phyloP scores from a whole-genome alignment of 352 stramenopile species.

The Thraustotheca clavata region DNA sequence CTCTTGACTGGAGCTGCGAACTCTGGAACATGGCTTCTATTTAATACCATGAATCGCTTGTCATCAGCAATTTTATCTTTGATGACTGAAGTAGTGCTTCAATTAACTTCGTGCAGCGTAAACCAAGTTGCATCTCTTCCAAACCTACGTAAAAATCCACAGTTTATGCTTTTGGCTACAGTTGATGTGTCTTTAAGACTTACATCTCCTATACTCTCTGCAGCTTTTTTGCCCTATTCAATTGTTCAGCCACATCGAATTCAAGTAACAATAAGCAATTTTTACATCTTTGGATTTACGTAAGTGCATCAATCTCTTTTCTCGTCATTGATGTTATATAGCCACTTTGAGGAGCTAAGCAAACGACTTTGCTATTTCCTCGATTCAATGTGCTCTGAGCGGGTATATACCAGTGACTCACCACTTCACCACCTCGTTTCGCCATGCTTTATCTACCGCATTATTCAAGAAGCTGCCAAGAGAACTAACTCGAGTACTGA shows the following conservation, averaged over 20 bases:
- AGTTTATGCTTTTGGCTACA: not conserved
- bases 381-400: not conserved
- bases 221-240: constrained; percentile 5
- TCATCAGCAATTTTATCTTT: not conserved
- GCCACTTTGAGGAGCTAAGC: not conserved
- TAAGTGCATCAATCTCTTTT: no score
- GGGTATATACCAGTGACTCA: not conserved
- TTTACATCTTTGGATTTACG: constrained; percentile 6
- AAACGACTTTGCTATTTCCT: not conserved
- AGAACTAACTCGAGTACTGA: no score
- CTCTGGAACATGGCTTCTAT: not conserved
- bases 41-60: not conserved
- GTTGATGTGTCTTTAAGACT: not conserved
- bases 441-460: no score
- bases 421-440: no score
- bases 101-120: not conserved
- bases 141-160: not conserved
- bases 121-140: not conserved
- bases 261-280: not conserved
- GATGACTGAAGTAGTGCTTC: constrained; percentile 4
- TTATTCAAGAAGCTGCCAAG: no score
- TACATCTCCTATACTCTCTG: not conserved
- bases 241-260: not conserved
- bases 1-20: not conserved
- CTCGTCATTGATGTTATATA: no score